A percentile compares a stretch with the other conserved stretches of the same genome.
Conservation (phyloP, 257 asterid species). For the Primulina tabacum region DNA sequence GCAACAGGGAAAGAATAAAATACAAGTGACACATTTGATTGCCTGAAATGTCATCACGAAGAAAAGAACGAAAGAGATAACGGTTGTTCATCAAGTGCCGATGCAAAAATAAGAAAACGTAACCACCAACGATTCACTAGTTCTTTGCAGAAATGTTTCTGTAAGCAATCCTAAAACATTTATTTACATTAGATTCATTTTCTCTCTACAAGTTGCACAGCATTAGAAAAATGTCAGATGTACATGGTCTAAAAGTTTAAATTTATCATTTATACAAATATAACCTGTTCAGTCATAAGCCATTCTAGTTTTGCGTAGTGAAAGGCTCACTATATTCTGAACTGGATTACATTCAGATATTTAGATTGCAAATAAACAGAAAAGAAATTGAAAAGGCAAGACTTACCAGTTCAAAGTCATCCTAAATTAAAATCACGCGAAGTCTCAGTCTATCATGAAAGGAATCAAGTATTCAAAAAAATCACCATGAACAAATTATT, state of each 20-base stretch:
- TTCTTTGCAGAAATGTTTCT: neutral
- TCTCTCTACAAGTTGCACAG: slow-evolving; percentile 11
- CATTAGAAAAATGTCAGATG: neutral
- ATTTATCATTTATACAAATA: slow-evolving; percentile 1
- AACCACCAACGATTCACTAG: slow-evolving; percentile 5
- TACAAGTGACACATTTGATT: slow-evolving; percentile 12
- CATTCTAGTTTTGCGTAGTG: neutral
- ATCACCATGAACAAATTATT: too few species aligned
- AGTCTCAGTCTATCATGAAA: too few species aligned
- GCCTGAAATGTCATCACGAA: neutral
- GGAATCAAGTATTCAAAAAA: neutral
- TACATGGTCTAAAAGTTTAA: neutral
- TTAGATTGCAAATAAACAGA: too few species aligned
- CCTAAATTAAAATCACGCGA: too few species aligned
- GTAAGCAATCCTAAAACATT: neutral
- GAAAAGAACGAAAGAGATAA: neutral
- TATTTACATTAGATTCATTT: slow-evolving; percentile 6
- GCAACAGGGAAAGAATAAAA: slow-evolving; percentile 16
- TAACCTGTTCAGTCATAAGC: neutral
- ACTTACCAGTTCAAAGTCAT: neutral
- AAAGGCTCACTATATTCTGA: too few species aligned
- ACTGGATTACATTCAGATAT: too few species aligned
- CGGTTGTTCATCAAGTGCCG: slow-evolving; percentile 10
- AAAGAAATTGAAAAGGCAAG: too few species aligned
- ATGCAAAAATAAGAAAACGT: neutral